Base-by-base conservation (phyloP, 306 rosid species). In the Inga laurina region DNA sequence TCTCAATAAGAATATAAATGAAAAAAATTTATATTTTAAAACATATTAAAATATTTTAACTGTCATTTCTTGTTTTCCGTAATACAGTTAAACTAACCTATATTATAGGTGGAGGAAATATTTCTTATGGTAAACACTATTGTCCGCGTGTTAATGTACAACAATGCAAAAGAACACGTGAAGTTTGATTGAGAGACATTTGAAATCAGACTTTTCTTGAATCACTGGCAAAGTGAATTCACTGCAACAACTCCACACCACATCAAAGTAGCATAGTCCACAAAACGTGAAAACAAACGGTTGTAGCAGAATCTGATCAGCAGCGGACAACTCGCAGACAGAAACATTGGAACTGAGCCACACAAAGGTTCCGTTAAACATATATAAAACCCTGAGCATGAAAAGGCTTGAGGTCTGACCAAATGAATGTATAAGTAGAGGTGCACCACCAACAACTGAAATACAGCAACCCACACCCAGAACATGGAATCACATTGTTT, bases 241-340 rank as follows among this genome's bases (percentile, higher is more conserved):
- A 68, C 37, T 27, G 75, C 81, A 80, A 87, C 27, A 72, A 83
- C 70, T 73, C 35, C 45, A 82, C 86, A 87, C 69, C 69, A 22
- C 79, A 65, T 32, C 68, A 77, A 69, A 77, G 43, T 65, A 75
- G 45, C 41, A 71, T 41, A 18, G 34, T 79, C 52, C 67, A 51
- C 54, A 78, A 74, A 69, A 30, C 37, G 64, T 27, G 39, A 56
- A 61, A 61, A 75, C 78, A 24, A 21, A 12, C 34, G 72, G 43
- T 30, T 59, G 74, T 44, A 77, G 81, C 81, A 66, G 75, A 80
- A 43, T 83, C 59, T 80, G 78, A 69, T 66, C 68, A 77, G 75
- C 83, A 84, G 81, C 39, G 52, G 83, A 81, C 77, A 76, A 54
- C 72, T 22, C 4, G 22, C 51, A 19, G n/a, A 41, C 72, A 75